These are phyloP conservation scores for Trametes cinnabarina DNA, from an alignment of 768 basidiomycete genomes.

Conservation along the genomic window DNA sequence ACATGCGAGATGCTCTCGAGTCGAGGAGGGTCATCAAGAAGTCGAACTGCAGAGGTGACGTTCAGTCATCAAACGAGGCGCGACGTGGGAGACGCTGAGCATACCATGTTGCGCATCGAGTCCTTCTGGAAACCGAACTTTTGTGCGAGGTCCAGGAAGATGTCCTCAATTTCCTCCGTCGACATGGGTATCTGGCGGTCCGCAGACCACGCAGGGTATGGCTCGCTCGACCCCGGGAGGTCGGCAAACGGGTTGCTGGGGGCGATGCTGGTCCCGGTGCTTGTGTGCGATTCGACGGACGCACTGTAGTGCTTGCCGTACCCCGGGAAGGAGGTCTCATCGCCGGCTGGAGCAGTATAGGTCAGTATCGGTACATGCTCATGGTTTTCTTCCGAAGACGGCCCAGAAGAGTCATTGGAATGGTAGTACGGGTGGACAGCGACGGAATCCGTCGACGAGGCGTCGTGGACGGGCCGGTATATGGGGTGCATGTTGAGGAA, in stretches of 20 bases:
- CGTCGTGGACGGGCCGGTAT: slow-evolving; percentile 8
- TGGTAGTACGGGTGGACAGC: slow-evolving; percentile 1
- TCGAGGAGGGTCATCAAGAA: slow-evolving; percentile 98
- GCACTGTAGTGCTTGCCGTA: slow-evolving; percentile 31
- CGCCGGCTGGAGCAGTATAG: slow-evolving; percentile 26
- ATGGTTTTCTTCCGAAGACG: neutral
- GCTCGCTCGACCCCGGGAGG: slow-evolving; percentile 43
- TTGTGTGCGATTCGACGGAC: slow-evolving; percentile 36
- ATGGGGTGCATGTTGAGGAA: slow-evolving; percentile 3
- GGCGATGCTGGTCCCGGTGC: slow-evolving; percentile 23
- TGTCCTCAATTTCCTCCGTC: slow-evolving; percentile 98
- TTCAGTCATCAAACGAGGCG: slow-evolving; percentile 10
- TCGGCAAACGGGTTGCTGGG: slow-evolving; percentile 28
- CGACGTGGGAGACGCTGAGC: slow-evolving; percentile 20
- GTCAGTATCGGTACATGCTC: slow-evolving; percentile 17
- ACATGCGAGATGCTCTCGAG: slow-evolving; percentile 97
- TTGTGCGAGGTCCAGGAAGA: slow-evolving; percentile 95
- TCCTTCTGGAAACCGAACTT: slow-evolving; percentile 99
- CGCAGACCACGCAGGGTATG: slow-evolving; percentile 93
- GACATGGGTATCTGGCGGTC: slow-evolving; percentile 95
- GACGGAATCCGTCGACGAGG: slow-evolving; percentile 10
- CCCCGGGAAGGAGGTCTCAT: slow-evolving; percentile 28
- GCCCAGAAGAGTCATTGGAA: neutral
- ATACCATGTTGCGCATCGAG: slow-evolving; percentile 92
- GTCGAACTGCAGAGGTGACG: slow-evolving; percentile 66